Evolutionary conservation across 192 early-diverging fungal genomes (phyloP), one percentile per base, ranked within the genome.

Genomic region (Entomortierella chlamydospora): DNA sequence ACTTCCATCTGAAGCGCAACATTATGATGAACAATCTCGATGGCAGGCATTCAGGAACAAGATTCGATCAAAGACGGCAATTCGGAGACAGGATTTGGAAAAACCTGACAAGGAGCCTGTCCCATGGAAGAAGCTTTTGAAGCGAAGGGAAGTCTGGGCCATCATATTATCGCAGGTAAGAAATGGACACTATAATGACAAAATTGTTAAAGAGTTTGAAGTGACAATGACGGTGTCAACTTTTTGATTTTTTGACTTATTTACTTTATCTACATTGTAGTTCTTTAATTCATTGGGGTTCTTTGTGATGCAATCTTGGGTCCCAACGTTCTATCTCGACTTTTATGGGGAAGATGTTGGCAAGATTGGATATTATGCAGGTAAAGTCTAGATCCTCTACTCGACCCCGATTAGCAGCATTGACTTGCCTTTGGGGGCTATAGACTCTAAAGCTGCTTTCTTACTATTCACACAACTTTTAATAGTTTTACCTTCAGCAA

Each of bases 301-400:
- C 43, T 83, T 80, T 60, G 53, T 83, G 12, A 64, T 80, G 47
- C 70, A 76, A 37, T 80, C 65, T 1, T 83, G 82, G 82, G 10
- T 80, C 9, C 82, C 82, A 23, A 80, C 82, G 11, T 83, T 80
- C 39, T 83, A 73, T 34, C 58, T 79, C 7, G 82, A 83, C 22
- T 70, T 45, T n/a, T 83, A 73, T 28, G 71, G 66, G 4, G 76
- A 74, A 20, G 82, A 83, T 51, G 64, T 80, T 0, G 71, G 77
- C 34, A 74, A 74, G 45, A 70, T 83, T 54, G 82, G 82, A 4
- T 83, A 74, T 37, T 80, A 55, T 37, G 37, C 82, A 37, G 82
- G 82, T 83, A 72, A 55, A 15, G 47, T 22, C 17, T 50, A 10
- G 17, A 7, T 10, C 34, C 34, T 7, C 34, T 37, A 37, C 10